Conservation (phyloP, 257 asterid genomes). For the Catharanthus roseus region DNA sequence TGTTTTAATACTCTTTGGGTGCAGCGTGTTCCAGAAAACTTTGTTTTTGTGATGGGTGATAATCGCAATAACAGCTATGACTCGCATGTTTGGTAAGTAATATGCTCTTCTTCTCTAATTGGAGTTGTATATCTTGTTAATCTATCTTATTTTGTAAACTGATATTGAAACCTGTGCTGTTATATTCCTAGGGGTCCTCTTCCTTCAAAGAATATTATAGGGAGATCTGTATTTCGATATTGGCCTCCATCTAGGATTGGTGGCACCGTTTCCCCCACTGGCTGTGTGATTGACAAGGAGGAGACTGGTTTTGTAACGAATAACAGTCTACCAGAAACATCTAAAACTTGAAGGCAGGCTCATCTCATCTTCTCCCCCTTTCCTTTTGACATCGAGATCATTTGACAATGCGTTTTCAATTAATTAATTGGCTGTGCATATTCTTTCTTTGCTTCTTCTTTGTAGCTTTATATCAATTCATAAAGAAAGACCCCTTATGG, state of each 20-base stretch:
- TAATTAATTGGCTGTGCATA: too few species aligned
- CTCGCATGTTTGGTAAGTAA: conserved; percentile 96
- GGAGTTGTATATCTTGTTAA: conserved; percentile 10
- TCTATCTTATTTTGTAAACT: conserved; percentile 1
- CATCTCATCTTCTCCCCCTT: neutral
- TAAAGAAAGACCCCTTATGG: too few species aligned
- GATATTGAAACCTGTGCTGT: neutral
- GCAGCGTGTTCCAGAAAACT: conserved; percentile 85
- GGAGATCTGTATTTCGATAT: conserved; percentile 77
- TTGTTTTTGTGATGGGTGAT: conserved; percentile 90
- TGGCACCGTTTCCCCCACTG: conserved; percentile 58
- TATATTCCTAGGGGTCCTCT: conserved; percentile 67
- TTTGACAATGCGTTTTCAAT: too few species aligned
- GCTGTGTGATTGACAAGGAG: conserved; percentile 51
- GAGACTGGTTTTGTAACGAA: conserved; percentile 35
- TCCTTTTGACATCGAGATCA: too few species aligned
- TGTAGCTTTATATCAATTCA: too few species aligned
- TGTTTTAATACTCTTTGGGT: conserved; percentile 14
- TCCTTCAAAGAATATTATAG: conserved; percentile 73
- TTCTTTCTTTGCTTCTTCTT: too few species aligned
- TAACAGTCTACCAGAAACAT: conserved; percentile 12
- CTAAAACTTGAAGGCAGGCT: conserved; percentile 5
- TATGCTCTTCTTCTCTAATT: conserved; percentile 16
- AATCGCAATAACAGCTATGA: conserved; percentile 93
- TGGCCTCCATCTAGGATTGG: conserved; percentile 88